Percentiles rank a stretch among this genome's conserved stretches.
Evolutionary conservation across 257 asterid species (phyloP).

Genomic region (Jaltomata sinuosa): DNA sequence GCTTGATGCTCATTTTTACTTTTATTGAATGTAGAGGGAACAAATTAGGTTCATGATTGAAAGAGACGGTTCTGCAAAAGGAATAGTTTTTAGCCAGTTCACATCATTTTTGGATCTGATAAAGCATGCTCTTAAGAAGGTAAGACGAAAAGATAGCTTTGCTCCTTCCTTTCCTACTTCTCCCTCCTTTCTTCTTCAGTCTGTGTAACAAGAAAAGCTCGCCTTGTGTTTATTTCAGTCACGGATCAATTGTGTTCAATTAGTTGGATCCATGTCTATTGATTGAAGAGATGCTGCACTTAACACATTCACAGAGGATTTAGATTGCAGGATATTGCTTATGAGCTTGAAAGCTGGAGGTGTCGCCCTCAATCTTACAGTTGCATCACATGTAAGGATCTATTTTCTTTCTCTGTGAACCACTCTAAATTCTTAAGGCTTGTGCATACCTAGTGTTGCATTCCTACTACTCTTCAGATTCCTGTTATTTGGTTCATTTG

Average conservation of each 20-base stretch:
- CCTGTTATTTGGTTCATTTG: not conserved
- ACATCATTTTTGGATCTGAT: conserved; percentile 88
- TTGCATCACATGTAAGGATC: conserved; percentile 69
- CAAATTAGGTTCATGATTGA: conserved; percentile 59
- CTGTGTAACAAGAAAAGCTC: not conserved
- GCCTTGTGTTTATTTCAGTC: conserved; percentile 29
- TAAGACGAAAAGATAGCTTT: conserved; percentile 1
- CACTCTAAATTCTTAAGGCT: not conserved
- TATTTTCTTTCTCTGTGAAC: not conserved
- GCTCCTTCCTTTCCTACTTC: not conserved
- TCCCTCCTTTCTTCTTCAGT: not conserved
- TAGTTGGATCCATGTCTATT: conserved; percentile 85
- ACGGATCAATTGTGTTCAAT: conserved; percentile 56
- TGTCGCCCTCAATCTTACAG: conserved; percentile 89
- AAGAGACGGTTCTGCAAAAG: conserved; percentile 82
- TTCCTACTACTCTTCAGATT: not conserved
- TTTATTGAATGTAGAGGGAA: conserved; percentile 55
- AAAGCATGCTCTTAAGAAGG: conserved; percentile 77
- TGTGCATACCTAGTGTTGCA: not conserved
- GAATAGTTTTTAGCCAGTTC: conserved; percentile 89
- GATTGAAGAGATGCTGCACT: conserved; percentile 70
- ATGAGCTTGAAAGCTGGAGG: conserved; percentile 96
- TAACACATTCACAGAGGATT: conserved; percentile 56
- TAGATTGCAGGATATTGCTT: conserved; percentile 69
- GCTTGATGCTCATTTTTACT: not conserved